Conservation (phyloP, 768 basidiomycete genomes). For the Neoboletus brunneissimus region DNA sequence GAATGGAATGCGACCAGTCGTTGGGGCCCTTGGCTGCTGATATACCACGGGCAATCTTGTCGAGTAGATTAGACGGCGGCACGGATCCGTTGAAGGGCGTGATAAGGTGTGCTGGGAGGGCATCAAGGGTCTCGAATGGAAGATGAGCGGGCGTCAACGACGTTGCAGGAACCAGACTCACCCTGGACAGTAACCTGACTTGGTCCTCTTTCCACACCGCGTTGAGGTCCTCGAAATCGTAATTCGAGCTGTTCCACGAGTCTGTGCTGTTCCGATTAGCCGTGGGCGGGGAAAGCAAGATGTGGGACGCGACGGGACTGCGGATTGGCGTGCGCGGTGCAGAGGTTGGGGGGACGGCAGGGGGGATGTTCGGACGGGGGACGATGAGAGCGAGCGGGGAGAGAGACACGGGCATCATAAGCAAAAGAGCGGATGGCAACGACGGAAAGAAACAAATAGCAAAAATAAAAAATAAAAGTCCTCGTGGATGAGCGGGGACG, state of each 20-base stretch:
- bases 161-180: slow-evolving; percentile 31
- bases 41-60: slow-evolving; percentile 81
- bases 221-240: slow-evolving; percentile 57
- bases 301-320: slow-evolving; percentile 52
- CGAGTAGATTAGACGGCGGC: slow-evolving; percentile 81
- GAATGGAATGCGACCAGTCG: slow-evolving; percentile 82
- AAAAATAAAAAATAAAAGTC: slow-evolving; percentile 21
- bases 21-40: slow-evolving; percentile 67
- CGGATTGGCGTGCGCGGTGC: slow-evolving; percentile 60
- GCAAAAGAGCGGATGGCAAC: slow-evolving; percentile 50
- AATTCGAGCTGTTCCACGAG: slow-evolving; percentile 82
- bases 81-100: slow-evolving; percentile 84
- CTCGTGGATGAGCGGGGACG: slow-evolving; percentile 6
- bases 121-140: slow-evolving; percentile 62
- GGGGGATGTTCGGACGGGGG: slow-evolving; percentile 50
- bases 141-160: slow-evolving; percentile 5
- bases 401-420: slow-evolving; percentile 42
- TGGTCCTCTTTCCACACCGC: slow-evolving; percentile 78
- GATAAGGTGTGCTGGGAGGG: slow-evolving; percentile 77
- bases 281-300: slow-evolving; percentile 45
- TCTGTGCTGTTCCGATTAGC: slow-evolving; percentile 65
- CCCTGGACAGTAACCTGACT: slow-evolving; percentile 61
- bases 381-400: slow-evolving; percentile 60
- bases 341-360: slow-evolving; percentile 28
- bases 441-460: slow-evolving; percentile 4